Evolutionary conservation across 257 asterid species (phyloP), one percentile per base, ranked within the genome.

Genomic region (Lantana camara): DNA sequence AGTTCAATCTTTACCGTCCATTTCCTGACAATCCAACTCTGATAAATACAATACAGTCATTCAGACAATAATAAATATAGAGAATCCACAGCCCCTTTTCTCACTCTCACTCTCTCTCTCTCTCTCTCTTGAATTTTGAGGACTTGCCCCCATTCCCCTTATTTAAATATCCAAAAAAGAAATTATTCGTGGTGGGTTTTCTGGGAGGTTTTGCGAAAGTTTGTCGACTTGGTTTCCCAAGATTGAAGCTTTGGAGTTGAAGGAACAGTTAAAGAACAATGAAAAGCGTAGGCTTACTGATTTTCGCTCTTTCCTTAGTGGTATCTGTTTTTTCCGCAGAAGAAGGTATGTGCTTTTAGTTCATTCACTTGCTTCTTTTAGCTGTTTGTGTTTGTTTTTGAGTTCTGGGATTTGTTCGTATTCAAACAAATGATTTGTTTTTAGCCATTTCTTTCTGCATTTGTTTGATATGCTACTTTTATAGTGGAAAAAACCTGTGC

Each of bases 241-340:
- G 53, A 20, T 17, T 47, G 27, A 9, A 47, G 27, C 53, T 47
- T 47, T 47, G 53, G 53, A 47, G 23, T 47, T 47, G 53, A 16
- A 63, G 20, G 17, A 69, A 56, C 73, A 38, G 10, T 55, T 22
- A 48, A 0, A 41, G 22, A 53, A 30, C 41, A 46, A 50, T 5
- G 9, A 21, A 14, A 51, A 15, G 15, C 16, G 71, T 75, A 80
- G 77, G 57, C 44, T 63, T 41, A 29, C 38, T 68, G 38, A 24
- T 78, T 35, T 55, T 73, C 20, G 68, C 71, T 41, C 68, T 76
- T 40, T 53, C 73, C 54, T 30, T 74, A 5, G 62, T 74, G 23
- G 32, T 74, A 11, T 73, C 79, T 57, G 70, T 75, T 71, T 66
- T 73, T 67, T 46, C 71, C 63, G 77, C 78, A 50, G 32, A 27